Conservation (phyloP, 2,329 filamentous ascomycete genomes). For the Calonectria fujianensis region DNA sequence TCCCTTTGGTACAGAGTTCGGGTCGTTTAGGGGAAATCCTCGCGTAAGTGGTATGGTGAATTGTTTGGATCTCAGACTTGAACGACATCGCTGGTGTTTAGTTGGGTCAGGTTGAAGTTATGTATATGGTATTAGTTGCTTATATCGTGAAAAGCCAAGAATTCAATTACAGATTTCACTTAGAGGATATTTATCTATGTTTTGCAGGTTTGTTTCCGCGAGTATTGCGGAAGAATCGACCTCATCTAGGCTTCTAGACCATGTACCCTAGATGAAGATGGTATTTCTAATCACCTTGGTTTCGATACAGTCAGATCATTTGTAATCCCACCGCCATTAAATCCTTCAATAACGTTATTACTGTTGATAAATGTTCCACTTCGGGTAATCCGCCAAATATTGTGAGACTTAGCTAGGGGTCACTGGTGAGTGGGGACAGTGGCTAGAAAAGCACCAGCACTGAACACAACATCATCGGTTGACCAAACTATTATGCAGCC, state of each 20-base stretch:
- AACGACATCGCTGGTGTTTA: slow-evolving; percentile 39
- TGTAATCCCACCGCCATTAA: neutral
- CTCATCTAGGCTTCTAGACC: neutral
- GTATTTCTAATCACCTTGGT: neutral
- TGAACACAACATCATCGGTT: neutral
- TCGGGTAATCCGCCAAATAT: no score
- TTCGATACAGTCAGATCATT: neutral
- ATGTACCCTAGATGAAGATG: neutral
- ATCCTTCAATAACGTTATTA: slow-evolving; percentile 1
- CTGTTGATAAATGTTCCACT: neutral
- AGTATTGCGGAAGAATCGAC: neutral
- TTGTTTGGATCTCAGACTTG: slow-evolving; percentile 33
- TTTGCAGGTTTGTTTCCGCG: neutral
- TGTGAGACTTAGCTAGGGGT: neutral
- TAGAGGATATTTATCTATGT: neutral
- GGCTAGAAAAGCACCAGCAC: neutral
- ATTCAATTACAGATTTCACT: neutral
- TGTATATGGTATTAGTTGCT: no score
- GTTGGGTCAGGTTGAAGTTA: neutral
- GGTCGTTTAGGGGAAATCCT: slow-evolving; percentile 58
- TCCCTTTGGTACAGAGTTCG: slow-evolving; percentile 61
- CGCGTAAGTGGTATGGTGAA: slow-evolving; percentile 54
- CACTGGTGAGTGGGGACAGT: neutral
- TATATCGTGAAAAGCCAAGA: neutral
- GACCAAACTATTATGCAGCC: neutral